A percentile compares a stretch with the other conserved stretches of the same genome.
Conservation (phyloP, 257 asterid species). For the Scutellaria barbata region DNA sequence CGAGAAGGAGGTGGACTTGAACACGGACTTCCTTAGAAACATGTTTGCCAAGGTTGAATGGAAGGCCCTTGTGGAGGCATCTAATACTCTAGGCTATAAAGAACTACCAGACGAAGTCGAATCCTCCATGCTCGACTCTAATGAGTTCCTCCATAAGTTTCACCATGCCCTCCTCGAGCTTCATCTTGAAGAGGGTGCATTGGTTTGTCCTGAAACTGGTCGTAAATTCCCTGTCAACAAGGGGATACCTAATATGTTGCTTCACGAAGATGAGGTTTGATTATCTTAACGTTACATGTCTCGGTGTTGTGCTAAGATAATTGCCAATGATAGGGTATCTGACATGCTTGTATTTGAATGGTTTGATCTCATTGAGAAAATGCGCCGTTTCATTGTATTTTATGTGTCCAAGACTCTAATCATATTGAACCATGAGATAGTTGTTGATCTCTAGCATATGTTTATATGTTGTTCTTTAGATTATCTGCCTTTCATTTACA, state of each 20-base stretch:
- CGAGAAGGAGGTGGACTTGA: constrained; percentile 69
- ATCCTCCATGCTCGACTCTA: constrained; percentile 74
- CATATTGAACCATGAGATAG: neutral
- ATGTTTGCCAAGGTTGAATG: constrained; percentile 80
- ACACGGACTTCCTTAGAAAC: constrained; percentile 70
- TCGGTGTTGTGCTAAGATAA: constrained; percentile 26
- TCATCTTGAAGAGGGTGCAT: constrained; percentile 87
- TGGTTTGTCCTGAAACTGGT: constrained; percentile 89
- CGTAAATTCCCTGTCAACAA: constrained; percentile 82
- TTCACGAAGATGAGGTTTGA: constrained; percentile 93
- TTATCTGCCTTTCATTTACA: too few species aligned
- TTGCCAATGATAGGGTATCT: constrained; percentile 32
- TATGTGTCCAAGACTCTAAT: neutral
- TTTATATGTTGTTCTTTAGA: neutral
- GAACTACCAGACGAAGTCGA: constrained; percentile 77
- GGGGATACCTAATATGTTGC: constrained; percentile 94
- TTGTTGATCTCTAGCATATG: neutral
- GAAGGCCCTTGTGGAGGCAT: constrained; percentile 75
- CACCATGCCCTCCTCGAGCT: constrained; percentile 94
- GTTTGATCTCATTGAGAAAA: constrained; percentile 19
- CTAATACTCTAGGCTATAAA: constrained; percentile 67
- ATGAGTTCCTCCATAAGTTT: constrained; percentile 73
- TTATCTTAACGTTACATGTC: neutral
- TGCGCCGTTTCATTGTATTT: neutral
- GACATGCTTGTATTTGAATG: neutral